Evolutionary conservation across 2,329 filamentous ascomycete genomes (phyloP).

Genomic region (Penicillium rolfsii): DNA sequence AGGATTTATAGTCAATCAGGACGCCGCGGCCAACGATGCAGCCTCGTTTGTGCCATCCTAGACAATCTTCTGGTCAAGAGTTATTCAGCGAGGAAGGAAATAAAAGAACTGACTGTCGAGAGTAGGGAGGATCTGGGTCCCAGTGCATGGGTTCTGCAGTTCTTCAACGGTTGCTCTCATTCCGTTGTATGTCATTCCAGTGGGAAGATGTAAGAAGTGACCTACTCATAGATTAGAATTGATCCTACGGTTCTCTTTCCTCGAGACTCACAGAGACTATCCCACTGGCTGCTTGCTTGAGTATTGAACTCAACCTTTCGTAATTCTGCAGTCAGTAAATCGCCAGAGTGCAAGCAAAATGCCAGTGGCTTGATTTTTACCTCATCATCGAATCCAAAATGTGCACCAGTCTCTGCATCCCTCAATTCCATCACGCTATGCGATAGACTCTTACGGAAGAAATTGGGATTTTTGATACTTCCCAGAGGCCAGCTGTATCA

Average conservation of each 20-base stretch:
- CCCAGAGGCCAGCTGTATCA: conserved; percentile 8
- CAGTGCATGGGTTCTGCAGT: conserved; percentile 15
- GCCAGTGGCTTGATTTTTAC: conserved; percentile 5
- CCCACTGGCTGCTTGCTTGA: conserved; percentile 40
- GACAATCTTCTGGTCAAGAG: conserved; percentile 9
- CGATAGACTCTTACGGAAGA: conserved; percentile 36
- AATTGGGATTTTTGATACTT: conserved; percentile 43
- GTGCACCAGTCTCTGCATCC: conserved; percentile 39
- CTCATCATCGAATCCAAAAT: conserved; percentile 50
- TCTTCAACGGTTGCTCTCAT: conserved; percentile 32
- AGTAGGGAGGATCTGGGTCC: neutral
- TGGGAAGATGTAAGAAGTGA: conserved; percentile 27
- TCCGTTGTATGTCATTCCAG: conserved; percentile 40
- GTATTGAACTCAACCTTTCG: conserved; percentile 50
- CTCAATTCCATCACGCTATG: conserved; percentile 36
- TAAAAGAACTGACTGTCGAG: neutral
- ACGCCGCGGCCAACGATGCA: conserved; percentile 57
- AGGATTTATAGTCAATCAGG: conserved; percentile 59
- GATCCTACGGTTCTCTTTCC: neutral
- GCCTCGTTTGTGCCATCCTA: conserved; percentile 49
- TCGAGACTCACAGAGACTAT: conserved; percentile 46
- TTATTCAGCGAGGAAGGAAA: neutral
- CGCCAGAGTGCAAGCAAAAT: neutral
- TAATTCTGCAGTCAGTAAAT: neutral
- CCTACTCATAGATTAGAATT: conserved; percentile 15